Evolutionary conservation across 805 yeast genomes (phyloP).

Genomic region (Candida cerambycidarum): DNA sequence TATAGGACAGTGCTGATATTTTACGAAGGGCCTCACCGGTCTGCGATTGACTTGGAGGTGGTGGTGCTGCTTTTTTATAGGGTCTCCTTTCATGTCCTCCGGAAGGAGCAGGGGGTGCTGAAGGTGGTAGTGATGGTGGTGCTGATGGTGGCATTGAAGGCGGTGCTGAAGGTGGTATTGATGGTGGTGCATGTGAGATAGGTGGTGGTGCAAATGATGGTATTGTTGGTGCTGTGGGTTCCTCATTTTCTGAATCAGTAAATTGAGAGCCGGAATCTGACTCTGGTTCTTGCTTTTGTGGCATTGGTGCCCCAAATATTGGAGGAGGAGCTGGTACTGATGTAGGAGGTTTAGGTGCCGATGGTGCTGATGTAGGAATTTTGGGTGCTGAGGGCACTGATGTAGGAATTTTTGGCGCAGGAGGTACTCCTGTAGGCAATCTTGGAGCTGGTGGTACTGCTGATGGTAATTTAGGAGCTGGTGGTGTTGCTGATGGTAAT

Average conservation of each 20-base stretch:
- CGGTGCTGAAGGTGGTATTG: conserved; percentile 11
- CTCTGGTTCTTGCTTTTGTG: conserved; percentile 6
- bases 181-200: conserved; percentile 8
- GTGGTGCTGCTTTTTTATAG: conserved; percentile 34
- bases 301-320: conserved; percentile 18
- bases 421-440: conserved; percentile 9
- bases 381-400: conserved; percentile 19
- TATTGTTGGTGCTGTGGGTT: conserved; percentile 28
- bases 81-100: conserved; percentile 14
- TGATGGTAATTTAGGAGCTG: conserved; percentile 23
- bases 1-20: conserved; percentile 64
- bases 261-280: conserved; percentile 11
- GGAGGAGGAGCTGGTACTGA: conserved; percentile 14
- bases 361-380: conserved; percentile 17
- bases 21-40: conserved; percentile 55
- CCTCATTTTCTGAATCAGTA: conserved; percentile 14
- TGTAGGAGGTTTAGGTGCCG: conserved; percentile 12
- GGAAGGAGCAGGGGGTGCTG: conserved; percentile 23
- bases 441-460: conserved; percentile 17
- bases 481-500: too few species aligned
- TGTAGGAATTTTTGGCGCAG: conserved; percentile 7
- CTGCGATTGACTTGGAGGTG: conserved; percentile 42
- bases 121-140: conserved; percentile 12
- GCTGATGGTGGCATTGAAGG: conserved; percentile 23
- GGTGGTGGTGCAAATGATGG: conserved; percentile 25